These are phyloP conservation scores for Thelonectria discophora DNA, from an alignment of 2,329 filamentous ascomycete species.

Conservation along the genomic window DNA sequence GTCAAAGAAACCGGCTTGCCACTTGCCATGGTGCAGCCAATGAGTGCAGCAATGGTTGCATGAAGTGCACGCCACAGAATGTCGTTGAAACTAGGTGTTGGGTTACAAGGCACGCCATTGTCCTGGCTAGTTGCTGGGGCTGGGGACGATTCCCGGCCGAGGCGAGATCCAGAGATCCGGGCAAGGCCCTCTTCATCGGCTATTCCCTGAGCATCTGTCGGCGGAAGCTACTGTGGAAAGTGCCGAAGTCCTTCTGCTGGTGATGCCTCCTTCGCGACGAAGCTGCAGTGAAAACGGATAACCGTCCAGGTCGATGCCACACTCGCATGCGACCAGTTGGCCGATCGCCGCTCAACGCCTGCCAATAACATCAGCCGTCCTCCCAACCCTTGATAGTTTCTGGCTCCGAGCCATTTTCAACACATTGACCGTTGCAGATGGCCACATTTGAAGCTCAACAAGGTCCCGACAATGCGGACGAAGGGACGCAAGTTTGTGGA, in stretches of 20 bases:
- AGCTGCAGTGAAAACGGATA: slow-evolving; percentile 19
- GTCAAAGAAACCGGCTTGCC: not conserved
- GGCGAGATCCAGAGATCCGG: not conserved
- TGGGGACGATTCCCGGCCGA: not conserved
- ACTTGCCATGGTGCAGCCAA: not conserved
- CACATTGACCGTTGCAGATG: slow-evolving; percentile 7
- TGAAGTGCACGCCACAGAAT: not conserved
- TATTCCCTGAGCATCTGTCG: not conserved
- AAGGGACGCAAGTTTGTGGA: not conserved
- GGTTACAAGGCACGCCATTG: not conserved
- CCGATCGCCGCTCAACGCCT: slow-evolving; percentile 27
- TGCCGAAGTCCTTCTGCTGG: not conserved
- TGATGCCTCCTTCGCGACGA: not conserved
- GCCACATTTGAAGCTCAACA: slow-evolving; percentile 13
- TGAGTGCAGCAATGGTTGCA: not conserved
- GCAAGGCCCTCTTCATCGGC: not conserved
- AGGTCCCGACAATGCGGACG: slow-evolving; percentile 8
- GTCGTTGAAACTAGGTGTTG: slow-evolving; percentile 15
- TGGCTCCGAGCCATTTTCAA: slow-evolving; percentile 10
- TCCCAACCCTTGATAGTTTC: slow-evolving; percentile 23
- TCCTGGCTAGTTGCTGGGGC: not conserved
- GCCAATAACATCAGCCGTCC: slow-evolving; percentile 33
- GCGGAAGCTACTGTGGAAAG: not conserved
- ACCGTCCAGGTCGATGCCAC: slow-evolving; percentile 21
- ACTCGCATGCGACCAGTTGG: slow-evolving; percentile 20